A percentile compares a stretch with the other conserved stretches of the same genome.
phyloP scores from a whole-genome alignment of 176 grass and related monocot genomes.

The Raddia distichophylla region DNA sequence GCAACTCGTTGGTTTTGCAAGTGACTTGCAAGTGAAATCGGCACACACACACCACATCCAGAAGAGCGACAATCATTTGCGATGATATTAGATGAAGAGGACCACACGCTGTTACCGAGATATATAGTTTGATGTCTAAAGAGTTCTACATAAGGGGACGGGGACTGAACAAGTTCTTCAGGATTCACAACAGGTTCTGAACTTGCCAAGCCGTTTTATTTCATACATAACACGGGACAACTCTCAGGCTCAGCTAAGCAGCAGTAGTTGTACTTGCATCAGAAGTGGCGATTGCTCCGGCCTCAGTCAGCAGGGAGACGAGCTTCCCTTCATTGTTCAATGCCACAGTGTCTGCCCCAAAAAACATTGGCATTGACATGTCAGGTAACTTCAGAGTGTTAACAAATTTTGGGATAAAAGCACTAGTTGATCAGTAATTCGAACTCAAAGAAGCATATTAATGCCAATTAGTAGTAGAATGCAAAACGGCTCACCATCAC shows the following conservation, averaged over 20 bases:
- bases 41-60: neutral
- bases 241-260: constrained; percentile 25
- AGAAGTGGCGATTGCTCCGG: constrained; percentile 56
- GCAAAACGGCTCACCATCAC: constrained; percentile 52
- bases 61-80: neutral
- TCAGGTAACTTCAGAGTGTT: constrained; percentile 25
- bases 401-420: neutral
- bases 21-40: neutral
- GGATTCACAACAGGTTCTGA: neutral
- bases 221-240: constrained; percentile 10
- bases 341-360: constrained; percentile 46
- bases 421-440: neutral
- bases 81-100: neutral
- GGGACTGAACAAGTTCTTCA: neutral
- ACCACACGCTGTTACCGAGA: neutral
- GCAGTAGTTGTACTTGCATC: constrained; percentile 14
- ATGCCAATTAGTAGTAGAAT: neutral
- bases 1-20: neutral
- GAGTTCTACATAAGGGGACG: neutral
- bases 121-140: neutral
- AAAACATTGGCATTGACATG: constrained; percentile 27
- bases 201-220: constrained; percentile 37
- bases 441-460: neutral
- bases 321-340: constrained; percentile 63
- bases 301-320: constrained; percentile 73